A percentile compares a stretch with the other conserved stretches of the same genome.
Conservation (phyloP, 306 rosid species). For the Casuarina equisetifolia region DNA sequence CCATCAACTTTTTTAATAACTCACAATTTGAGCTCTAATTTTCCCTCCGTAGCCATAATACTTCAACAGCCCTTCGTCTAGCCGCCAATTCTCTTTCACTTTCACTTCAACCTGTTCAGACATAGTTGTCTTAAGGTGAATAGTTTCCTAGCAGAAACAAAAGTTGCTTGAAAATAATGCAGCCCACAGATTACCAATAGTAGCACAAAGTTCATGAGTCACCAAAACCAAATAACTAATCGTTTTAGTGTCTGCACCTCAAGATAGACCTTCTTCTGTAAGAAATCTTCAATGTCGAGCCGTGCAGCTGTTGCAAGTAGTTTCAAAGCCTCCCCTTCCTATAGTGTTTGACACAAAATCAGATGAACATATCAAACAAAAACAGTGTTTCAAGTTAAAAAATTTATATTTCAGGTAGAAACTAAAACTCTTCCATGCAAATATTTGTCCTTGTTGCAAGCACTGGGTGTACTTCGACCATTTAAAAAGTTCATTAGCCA, state of each 20-base stretch:
- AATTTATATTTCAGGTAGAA: no score
- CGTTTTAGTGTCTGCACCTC: constrained; percentile 51
- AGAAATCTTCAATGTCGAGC: constrained; percentile 82
- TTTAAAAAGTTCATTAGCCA: background rate
- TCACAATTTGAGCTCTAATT: constrained; percentile 39
- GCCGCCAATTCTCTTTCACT: constrained; percentile 91
- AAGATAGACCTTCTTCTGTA: constrained; percentile 91
- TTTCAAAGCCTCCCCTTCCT: constrained; percentile 96
- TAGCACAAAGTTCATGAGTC: background rate
- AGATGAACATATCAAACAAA: constrained; percentile 18
- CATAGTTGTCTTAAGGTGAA: constrained; percentile 24
- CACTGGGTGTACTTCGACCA: background rate
- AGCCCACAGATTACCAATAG: background rate
- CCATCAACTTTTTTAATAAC: no score
- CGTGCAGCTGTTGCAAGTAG: constrained; percentile 92
- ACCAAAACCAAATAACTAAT: no score
- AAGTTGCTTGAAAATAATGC: background rate
- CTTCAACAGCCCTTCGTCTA: constrained; percentile 82
- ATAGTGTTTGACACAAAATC: constrained; percentile 17
- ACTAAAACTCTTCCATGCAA: background rate
- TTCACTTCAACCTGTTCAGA: constrained; percentile 84
- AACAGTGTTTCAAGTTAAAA: no score
- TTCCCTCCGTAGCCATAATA: constrained; percentile 85
- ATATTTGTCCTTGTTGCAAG: background rate
- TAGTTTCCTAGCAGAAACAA: constrained; percentile 10